Evolutionary conservation across 495 filamentous ascomycete species (phyloP), one percentile per base, ranked within the genome.

Genomic region (Talaromyces proteolyticus): DNA sequence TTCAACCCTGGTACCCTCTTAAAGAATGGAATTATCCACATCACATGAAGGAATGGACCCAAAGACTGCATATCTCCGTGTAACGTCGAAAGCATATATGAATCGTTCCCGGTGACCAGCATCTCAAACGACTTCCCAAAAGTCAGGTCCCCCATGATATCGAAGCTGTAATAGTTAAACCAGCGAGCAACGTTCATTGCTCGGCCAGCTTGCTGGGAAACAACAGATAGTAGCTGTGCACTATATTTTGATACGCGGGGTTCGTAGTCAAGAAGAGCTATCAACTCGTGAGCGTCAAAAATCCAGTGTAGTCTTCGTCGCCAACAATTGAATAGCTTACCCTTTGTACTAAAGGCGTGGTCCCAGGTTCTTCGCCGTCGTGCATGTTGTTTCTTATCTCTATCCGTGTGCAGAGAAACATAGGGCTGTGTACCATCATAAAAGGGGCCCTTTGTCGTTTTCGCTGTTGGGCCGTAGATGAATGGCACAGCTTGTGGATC

Each of bases 71-170:
- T 61, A 18, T 63, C 66, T 2, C 53, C 45, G 16, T 59, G 48
- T 23, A 74, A 25, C 6, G 57, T 46, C 10, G 52, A 23, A 6
- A 49, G 47, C 47, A 49, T 49, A 25, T 49, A 49, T 14, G 47
- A 20, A 22, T 54, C 61, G 39, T 59, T 41, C 5, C 53, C 57
- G 0, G 44, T 58, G 8, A 57, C 42, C 3, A 72, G 53, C 69
- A 70, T 68, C 14, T 63, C 61, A 42, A 76, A 77, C 1, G 70
- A 59, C 40, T 72, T 61, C 1, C 69, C 69, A 50, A 76, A 77
- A 0, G 68, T 66, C 6, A 75, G 51, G 20, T 77, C 70, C 34
- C 74, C 74, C 51, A 77, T 70, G 14, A 76, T 39, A 38, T 78
- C 74, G 49, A 76, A 77, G 20, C 58, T 65, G 29, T 64, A 72